These are phyloP conservation scores for Trichoderma orchidacearum DNA, from an alignment of 495 filamentous ascomycete genomes.

Conservation along the genomic window DNA sequence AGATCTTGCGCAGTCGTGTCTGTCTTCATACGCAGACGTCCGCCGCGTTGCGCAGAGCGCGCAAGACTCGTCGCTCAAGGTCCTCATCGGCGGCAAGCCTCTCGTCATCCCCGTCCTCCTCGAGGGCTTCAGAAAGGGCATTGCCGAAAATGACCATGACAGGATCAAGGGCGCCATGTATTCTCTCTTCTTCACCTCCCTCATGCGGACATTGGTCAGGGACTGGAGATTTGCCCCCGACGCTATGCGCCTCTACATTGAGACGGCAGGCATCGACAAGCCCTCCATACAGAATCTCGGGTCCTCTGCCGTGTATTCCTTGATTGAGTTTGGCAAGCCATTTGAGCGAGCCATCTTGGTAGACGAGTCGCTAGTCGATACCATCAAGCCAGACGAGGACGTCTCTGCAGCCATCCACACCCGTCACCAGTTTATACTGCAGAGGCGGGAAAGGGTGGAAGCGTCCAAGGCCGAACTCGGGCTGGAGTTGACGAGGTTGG, in stretches of 20 bases:
- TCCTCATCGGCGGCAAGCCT: conserved; percentile 69
- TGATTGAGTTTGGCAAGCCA: conserved; percentile 82
- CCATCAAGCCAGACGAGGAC: conserved; percentile 59
- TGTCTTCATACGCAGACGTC: conserved; percentile 92
- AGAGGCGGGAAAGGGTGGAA: conserved; percentile 63
- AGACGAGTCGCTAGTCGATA: conserved; percentile 56
- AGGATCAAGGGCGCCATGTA: conserved; percentile 91
- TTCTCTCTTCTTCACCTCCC: conserved; percentile 72
- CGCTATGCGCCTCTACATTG: conserved; percentile 76
- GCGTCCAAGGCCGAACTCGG: conserved; percentile 69
- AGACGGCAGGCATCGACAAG: conserved; percentile 80
- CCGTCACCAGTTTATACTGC: conserved; percentile 54
- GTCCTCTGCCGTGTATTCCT: conserved; percentile 61
- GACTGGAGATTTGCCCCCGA: conserved; percentile 89
- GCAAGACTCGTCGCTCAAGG: conserved; percentile 87
- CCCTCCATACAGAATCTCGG: conserved; percentile 87
- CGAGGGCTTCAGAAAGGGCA: conserved; percentile 62
- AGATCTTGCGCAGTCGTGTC: conserved; percentile 80
- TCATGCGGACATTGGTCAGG: conserved; percentile 73
- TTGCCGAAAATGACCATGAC: conserved; percentile 70
- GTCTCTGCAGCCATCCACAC: conserved; percentile 48
- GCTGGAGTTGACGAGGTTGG: conserved; percentile 63
- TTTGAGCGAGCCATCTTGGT: conserved; percentile 77
- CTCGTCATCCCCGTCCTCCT: conserved; percentile 83
- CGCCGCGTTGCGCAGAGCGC: conserved; percentile 84